These are phyloP conservation scores for Nepenthes alata DNA, from an alignment of 179 eudicot species.

Conservation along the genomic window DNA sequence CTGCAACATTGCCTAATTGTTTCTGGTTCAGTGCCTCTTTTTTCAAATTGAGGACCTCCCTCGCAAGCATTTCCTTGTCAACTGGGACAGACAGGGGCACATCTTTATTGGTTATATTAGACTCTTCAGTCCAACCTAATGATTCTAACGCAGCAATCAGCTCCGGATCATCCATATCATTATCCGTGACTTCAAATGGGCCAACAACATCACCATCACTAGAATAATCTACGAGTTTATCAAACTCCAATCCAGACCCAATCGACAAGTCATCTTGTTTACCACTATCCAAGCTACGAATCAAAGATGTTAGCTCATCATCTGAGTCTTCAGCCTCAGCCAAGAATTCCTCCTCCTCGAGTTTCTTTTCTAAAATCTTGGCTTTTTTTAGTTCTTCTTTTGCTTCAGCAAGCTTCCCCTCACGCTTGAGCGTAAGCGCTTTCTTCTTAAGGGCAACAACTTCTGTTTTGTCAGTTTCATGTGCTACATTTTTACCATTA, in stretches of 20 bases:
- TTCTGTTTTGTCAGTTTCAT: constrained; percentile 50
- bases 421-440: constrained; percentile 76
- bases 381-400: constrained; percentile 90
- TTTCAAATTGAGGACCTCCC: constrained; percentile 51
- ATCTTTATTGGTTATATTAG: constrained; percentile 11
- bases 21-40: constrained; percentile 55
- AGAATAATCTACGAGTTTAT: constrained; percentile 24
- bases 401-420: constrained; percentile 80
- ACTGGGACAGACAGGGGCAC: constrained; percentile 13
- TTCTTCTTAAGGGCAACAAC: constrained; percentile 65
- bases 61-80: constrained; percentile 24
- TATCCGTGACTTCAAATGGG: constrained; percentile 64
- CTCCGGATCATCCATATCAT: constrained; percentile 82
- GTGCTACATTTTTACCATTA: constrained; percentile 20
- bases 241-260: constrained; percentile 38
- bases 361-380: constrained; percentile 78
- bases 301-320: constrained; percentile 72
- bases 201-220: constrained; percentile 45
- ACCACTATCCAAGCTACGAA: constrained; percentile 53
- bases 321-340: constrained; percentile 80
- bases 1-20: constrained; percentile 49
- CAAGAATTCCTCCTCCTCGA: constrained; percentile 89
- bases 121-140: constrained; percentile 80
- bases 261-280: constrained; percentile 30
- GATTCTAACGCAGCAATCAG: constrained; percentile 64